phyloP scores from a whole-genome alignment of 768 basidiomycete genomes.

The Pleurotus tuoliensis region DNA sequence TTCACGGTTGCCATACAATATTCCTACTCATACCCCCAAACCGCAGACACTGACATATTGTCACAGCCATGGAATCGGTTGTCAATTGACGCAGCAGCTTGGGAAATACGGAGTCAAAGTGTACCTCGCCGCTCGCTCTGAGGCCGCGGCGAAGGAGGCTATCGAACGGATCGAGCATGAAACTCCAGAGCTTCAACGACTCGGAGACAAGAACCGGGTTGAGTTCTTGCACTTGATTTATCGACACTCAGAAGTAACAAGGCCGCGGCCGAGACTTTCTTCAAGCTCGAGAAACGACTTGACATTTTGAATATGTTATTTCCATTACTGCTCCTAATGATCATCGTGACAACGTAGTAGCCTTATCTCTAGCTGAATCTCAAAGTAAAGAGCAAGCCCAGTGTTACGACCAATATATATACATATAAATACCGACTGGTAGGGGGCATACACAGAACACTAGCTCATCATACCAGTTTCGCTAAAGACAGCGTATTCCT shows the following conservation, averaged over 20 bases:
- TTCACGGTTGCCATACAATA: no score
- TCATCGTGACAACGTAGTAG: not conserved
- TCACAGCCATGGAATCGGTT: constrained; percentile 14
- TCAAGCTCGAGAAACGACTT: constrained; percentile 2
- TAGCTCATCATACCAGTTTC: constrained; percentile 32
- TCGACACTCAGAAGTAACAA: constrained; percentile 24
- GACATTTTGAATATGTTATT: constrained; percentile 8
- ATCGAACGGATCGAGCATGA: constrained; percentile 21
- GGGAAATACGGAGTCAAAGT: constrained; percentile 26
- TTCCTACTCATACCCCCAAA: no score
- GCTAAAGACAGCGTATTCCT: constrained; percentile 59
- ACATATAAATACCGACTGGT: no score
- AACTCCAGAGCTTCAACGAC: constrained; percentile 18
- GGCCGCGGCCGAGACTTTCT: constrained; percentile 23
- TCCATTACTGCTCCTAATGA: not conserved
- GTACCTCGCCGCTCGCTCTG: constrained; percentile 27
- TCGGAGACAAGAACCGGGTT: constrained; percentile 20
- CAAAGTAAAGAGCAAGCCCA: no score
- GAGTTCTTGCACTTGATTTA: constrained; percentile 35
- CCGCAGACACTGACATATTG: not conserved
- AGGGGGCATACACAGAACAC: no score
- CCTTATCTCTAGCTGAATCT: no score
- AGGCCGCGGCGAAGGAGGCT: constrained; percentile 21
- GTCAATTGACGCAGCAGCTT: constrained; percentile 13
- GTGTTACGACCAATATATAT: no score